Percentiles rank a stretch among this genome's conserved stretches.
Conservation (phyloP, 805 yeast genomes). For the Starmerella etchellsii region DNA sequence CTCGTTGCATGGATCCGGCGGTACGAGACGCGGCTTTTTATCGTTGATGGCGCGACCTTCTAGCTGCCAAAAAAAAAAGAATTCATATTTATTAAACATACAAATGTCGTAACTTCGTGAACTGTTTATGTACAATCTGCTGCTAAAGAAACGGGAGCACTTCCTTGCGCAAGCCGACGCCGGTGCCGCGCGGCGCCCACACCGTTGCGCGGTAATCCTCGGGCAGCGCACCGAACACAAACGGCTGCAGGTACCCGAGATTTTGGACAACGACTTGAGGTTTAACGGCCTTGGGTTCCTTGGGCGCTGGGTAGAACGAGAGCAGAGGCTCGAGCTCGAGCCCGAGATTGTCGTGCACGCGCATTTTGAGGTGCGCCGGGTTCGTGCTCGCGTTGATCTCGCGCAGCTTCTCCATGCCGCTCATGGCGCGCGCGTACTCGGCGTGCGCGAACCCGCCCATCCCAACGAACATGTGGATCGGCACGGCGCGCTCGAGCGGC, state of each 20-base stretch:
- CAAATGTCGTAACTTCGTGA: too few species aligned
- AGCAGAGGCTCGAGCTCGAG: slow-evolving; percentile 1
- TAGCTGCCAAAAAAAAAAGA: slow-evolving; percentile 18
- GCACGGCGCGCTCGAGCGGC: slow-evolving; percentile 9
- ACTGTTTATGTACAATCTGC: neutral
- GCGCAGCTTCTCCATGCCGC: slow-evolving; percentile 18
- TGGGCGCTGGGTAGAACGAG: slow-evolving; percentile 5
- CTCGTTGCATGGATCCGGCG: slow-evolving; percentile 66
- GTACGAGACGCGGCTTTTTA: slow-evolving; percentile 57
- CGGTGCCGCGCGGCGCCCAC: slow-evolving; percentile 20
- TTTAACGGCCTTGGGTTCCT: slow-evolving; percentile 17
- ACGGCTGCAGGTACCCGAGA: slow-evolving; percentile 26
- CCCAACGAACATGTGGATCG: slow-evolving; percentile 25
- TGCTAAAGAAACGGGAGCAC: slow-evolving; percentile 14
- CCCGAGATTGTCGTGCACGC: slow-evolving; percentile 14
- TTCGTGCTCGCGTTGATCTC: slow-evolving; percentile 13
- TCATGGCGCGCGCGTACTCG: slow-evolving; percentile 16
- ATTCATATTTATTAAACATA: neutral
- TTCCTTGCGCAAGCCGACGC: slow-evolving; percentile 21
- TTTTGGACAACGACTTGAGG: slow-evolving; percentile 23
- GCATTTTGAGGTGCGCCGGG: slow-evolving; percentile 20
- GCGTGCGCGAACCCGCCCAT: slow-evolving; percentile 20
- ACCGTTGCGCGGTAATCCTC: slow-evolving; percentile 19
- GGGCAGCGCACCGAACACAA: slow-evolving; percentile 24
- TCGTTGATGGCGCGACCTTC: slow-evolving; percentile 60